Base-by-base conservation (phyloP, 257 asterid species). In the Leonotis leonurus region DNA sequence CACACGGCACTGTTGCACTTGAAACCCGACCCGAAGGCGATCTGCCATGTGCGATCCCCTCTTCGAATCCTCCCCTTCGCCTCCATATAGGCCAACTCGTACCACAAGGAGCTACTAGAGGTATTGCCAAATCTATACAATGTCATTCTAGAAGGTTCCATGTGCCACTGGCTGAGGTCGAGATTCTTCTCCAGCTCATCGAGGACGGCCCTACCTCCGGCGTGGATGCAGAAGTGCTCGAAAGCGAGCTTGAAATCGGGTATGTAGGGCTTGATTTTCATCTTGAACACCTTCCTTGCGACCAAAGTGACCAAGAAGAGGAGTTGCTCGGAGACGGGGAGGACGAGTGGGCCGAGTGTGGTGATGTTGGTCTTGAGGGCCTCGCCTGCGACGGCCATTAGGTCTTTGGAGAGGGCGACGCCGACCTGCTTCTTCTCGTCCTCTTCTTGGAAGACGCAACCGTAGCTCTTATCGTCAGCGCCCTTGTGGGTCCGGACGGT, bases 401-500 rank as follows among this genome's bases (percentile, higher is more conserved):
- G 69, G 67, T 80, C 83, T 21, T 74, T 80, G 0, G 83, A 77
- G n/a, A 80, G 74, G 35, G 80, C 48, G 3, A 80, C 83, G 0
- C 86, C 86, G 1, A 74, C 16, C 26, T 29, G 8, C 25, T 39
- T 63, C 13, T 14, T 51, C 0, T 80, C 82, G 21, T 84, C 94
- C 14, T 87, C 95, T 2, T 80, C 78, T 24, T 84, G 90, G 67
- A 73, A 80, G 1, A 85, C 86, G 16, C 90, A 87, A 0, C 75
- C 56, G n/a, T 87, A 77, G 70, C 94, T 82, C 40, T 64, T 70
- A 72, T 80, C 81, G 17, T 85, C 86, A 1, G 90, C 78, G 16
- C 90, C 95, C 45, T 73, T 82, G 83, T 87, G 80, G 0, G 90
- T 84, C 0, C 95, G 81, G 4, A 85, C 80, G 0, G 90, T 80